Evolutionary conservation across 164 flowering plant species (phyloP).

Genomic region (Buxus sempervirens): DNA sequence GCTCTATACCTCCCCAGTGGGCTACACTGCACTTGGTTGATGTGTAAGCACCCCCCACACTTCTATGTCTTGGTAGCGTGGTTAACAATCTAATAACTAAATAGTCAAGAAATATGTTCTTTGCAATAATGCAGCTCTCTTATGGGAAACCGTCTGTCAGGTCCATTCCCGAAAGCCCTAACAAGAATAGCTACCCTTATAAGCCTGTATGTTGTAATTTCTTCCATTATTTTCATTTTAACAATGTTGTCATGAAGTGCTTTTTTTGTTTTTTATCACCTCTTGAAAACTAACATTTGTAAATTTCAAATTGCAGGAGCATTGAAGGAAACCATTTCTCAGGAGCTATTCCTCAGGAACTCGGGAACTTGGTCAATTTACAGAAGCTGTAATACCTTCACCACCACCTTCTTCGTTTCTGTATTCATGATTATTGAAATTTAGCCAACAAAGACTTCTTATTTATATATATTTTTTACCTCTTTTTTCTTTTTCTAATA

Average conservation of each 20-base stretch:
- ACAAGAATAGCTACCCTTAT: constrained; percentile 56
- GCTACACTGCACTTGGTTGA: constrained; percentile 46
- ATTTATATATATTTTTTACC: not conserved
- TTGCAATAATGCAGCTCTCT: constrained; percentile 48
- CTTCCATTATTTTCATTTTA: not conserved
- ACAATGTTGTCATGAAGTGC: not conserved
- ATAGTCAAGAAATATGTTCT: not conserved
- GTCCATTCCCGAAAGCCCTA: constrained; percentile 64
- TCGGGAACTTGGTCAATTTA: constrained; percentile 48
- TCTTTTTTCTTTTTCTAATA: not conserved
- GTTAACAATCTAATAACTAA: not conserved
- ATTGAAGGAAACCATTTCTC: constrained; percentile 55
- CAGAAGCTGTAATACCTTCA: constrained; percentile 41
- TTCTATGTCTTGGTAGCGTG: not conserved
- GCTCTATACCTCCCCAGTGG: constrained; percentile 69
- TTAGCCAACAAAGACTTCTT: not conserved
- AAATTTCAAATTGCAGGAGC: constrained; percentile 29
- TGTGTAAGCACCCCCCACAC: constrained; percentile 37
- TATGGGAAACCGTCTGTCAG: constrained; percentile 73
- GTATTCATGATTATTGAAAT: not conserved
- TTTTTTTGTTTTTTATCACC: not conserved
- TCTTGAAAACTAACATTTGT: not conserved
- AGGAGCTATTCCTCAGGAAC: constrained; percentile 52
- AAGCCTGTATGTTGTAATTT: constrained; percentile 53
- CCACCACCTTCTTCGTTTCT: constrained; percentile 5